Percentiles rank a stretch among this genome's conserved stretches.
Evolutionary conservation across 164 flowering plant species (phyloP).

Genomic region (Macadamia integrifolia): DNA sequence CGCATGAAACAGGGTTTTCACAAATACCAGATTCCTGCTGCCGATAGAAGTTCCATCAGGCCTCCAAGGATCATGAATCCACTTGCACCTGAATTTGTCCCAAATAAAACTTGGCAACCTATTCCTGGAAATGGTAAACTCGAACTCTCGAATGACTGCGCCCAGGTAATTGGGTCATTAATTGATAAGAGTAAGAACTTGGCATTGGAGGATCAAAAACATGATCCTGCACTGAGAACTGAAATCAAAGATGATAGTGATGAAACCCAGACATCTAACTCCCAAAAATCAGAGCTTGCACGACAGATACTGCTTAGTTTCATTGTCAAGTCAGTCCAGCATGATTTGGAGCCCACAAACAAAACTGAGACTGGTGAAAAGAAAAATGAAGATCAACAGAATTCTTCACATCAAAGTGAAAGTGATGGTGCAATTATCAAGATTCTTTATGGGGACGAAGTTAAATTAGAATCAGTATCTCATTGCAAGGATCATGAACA

Average conservation of each 20-base stretch:
- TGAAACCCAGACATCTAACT: constrained; percentile 29
- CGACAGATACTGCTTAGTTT: constrained; percentile 77
- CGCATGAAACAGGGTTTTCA: constrained; percentile 41
- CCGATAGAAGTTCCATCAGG: constrained; percentile 27
- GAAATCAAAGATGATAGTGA: constrained; percentile 21
- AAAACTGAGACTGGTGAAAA: constrained; percentile 19
- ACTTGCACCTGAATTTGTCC: constrained; percentile 76
- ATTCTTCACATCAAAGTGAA: constrained; percentile 48
- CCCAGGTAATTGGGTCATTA: constrained; percentile 11
- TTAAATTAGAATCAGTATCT: constrained; percentile 15
- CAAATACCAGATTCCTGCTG: constrained; percentile 32
- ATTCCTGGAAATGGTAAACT: constrained; percentile 19
- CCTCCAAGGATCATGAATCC: constrained; percentile 69
- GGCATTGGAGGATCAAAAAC: constrained; percentile 21
- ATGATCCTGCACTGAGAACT: constrained; percentile 10
- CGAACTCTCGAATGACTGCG: constrained; percentile 19
- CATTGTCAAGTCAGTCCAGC: constrained; percentile 65
- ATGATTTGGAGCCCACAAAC: constrained; percentile 5
- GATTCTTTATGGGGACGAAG: constrained; percentile 39
- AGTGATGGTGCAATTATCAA: constrained; percentile 69
- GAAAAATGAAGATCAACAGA: constrained; percentile 23
- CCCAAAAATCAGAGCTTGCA: constrained; percentile 69
- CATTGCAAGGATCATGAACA: constrained; percentile 12
- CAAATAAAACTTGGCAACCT: constrained; percentile 41
- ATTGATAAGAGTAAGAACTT: constrained; percentile 10